Base-by-base conservation (phyloP, 306 rosid species). In the Gastrolobium villosum region DNA sequence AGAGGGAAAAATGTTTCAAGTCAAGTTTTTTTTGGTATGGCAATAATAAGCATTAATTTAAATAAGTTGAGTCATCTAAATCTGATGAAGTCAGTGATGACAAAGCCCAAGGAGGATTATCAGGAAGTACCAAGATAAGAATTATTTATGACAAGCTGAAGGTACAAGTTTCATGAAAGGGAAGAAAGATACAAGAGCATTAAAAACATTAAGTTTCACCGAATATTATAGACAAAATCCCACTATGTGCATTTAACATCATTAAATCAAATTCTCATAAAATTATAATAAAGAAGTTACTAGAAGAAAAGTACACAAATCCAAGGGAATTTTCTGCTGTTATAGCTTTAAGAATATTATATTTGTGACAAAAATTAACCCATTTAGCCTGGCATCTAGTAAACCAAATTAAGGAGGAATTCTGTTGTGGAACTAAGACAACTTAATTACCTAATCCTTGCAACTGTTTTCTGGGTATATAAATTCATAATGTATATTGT, bases 121-220 rank as follows among this genome's bases (percentile, higher is more conserved):
- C 68, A 44, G 10, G 5, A 77, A 5, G 57, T 39, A 77, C 41
- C 61, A 60, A 63, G 36, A 32, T 34, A 48, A 46, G 43, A 45
- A 70, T 39, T 10, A 45, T 66, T 40, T n/a, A 53, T 6, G 49
- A 79, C 64, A 32, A 32, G 65, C 59, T 57, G 50, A 45, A 48
- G 56, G 31, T 53, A 52, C 32, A 45, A 34, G 50, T 78, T 78
- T 57, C 70, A 36, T 7, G 10, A 36, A 56, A 6, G 10, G 11
- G 35, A 45, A 68, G 7, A 72, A 26, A 48, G 34, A 57, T 60
- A 53, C 62, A 70, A 70, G 37, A 59, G 71, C 15, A 68, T 6
- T 10, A 40, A 54, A 10, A 34, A 45, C 57, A 72, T 5, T 37
- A 34, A 49, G 14, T 10, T 56, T 55, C 52, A 67, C 15, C 9